phyloP scores from a whole-genome alignment of 768 basidiomycete genomes.

The Mrakia gelida region DNA sequence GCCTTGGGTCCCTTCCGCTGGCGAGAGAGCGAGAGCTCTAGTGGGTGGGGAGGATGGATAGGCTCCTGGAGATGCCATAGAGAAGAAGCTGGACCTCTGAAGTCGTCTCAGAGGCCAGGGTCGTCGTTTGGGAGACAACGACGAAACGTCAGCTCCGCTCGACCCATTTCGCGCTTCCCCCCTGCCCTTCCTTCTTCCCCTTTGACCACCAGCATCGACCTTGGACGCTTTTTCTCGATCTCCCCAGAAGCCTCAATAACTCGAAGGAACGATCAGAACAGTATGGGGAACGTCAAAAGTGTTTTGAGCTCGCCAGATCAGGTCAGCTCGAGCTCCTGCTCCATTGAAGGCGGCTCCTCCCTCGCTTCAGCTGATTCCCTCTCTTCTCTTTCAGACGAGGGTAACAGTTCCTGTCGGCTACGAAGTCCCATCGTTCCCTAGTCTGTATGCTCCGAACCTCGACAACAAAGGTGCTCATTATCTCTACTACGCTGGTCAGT shows the following conservation, averaged over 20 bases:
- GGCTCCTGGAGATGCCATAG: no score
- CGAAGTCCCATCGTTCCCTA: background rate
- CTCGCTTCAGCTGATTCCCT: background rate
- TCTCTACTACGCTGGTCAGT: background rate
- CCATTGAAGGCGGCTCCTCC: background rate
- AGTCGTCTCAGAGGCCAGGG: background rate
- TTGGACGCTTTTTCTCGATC: background rate
- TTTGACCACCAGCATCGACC: background rate
- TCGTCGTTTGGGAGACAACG: background rate
- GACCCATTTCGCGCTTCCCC: background rate
- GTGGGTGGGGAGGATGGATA: no score
- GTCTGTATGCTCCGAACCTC: background rate
- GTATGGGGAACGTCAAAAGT: slow-evolving; percentile 3
- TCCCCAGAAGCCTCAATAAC: no score
- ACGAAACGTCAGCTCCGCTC: background rate
- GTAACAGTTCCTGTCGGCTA: background rate
- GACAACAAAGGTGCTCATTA: background rate
- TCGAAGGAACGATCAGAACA: background rate
- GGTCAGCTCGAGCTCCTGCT: background rate
- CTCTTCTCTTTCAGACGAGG: background rate
- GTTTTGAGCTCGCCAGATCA: background rate
- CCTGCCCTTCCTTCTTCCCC: background rate
- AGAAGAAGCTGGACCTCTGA: no score
- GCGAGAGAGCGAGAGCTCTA: no score
- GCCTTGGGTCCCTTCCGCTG: no score